Percentiles rank a stretch among this genome's conserved stretches.
Evolutionary conservation across 2,329 filamentous ascomycete species (phyloP).

Genomic region (Colletotrichum kahawae): DNA sequence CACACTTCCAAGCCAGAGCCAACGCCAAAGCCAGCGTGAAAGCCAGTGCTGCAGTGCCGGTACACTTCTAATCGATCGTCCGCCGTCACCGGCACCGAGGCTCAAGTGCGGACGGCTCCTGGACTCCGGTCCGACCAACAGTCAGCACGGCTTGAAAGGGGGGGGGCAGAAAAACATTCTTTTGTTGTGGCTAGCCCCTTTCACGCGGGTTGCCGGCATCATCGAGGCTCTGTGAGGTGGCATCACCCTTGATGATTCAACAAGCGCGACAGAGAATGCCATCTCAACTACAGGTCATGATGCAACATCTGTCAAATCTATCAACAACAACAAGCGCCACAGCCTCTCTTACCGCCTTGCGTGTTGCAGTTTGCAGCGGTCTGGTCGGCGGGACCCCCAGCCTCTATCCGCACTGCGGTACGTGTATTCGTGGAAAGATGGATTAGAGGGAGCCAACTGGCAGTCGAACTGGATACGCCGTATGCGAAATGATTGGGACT

Average conservation of each 20-base stretch:
- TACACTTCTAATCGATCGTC: background rate
- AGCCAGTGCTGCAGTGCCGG: no score
- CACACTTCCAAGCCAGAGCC: background rate
- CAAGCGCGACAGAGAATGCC: constrained; percentile 1
- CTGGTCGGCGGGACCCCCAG: background rate
- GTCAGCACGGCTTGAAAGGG: background rate
- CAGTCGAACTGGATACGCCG: background rate
- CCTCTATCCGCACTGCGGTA: background rate
- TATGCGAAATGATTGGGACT: constrained; percentile 5
- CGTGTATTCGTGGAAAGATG: background rate
- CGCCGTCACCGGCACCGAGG: constrained; percentile 2
- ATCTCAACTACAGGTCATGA: constrained; percentile 10
- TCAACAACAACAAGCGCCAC: constrained; percentile 2
- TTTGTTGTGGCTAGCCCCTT: background rate
- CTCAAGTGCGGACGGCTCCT: background rate
- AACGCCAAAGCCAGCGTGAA: background rate
- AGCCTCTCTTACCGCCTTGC: background rate
- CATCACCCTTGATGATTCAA: constrained; percentile 7
- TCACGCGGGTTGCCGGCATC: constrained; percentile 8
- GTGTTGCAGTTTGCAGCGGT: background rate
- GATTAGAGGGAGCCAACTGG: constrained; percentile 1
- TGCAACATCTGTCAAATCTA: background rate
- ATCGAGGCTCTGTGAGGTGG: constrained; percentile 7
- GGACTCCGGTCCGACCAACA: background rate
- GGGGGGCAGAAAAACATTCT: background rate